phyloP scores from a whole-genome alignment of 345 rosid species.

The Diplotaxis tenuifolia region DNA sequence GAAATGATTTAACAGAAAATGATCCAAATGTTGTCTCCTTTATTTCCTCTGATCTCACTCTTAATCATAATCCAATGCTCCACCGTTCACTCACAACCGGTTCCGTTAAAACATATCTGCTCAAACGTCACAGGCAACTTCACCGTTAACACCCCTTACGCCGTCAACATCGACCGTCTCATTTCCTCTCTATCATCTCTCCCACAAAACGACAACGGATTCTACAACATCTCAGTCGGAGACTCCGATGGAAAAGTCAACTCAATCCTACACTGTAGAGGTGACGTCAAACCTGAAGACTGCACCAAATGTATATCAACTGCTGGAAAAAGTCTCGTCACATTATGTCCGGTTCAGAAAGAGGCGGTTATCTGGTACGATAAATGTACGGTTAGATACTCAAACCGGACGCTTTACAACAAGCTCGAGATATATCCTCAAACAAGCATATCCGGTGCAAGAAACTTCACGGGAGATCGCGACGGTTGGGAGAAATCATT shows the following conservation, averaged over 20 bases:
- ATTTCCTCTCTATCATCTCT: slow-evolving; percentile 36
- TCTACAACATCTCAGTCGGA: slow-evolving; percentile 34
- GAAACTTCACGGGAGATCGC: slow-evolving; percentile 31
- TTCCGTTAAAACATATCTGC: slow-evolving; percentile 29
- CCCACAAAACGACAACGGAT: slow-evolving; percentile 22
- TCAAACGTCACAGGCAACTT: slow-evolving; percentile 39
- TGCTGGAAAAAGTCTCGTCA: slow-evolving; percentile 22
- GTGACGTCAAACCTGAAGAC: slow-evolving; percentile 31
- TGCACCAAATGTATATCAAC: slow-evolving; percentile 42
- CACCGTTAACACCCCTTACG: slow-evolving; percentile 37
- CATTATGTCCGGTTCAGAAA: slow-evolving; percentile 39
- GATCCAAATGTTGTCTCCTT: slow-evolving; percentile 18
- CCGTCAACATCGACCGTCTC: slow-evolving; percentile 36
- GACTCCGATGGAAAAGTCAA: slow-evolving; percentile 35
- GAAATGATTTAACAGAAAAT: slow-evolving; percentile 9
- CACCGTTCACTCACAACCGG: slow-evolving; percentile 30
- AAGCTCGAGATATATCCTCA: slow-evolving; percentile 20
- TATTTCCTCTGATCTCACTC: slow-evolving; percentile 28
- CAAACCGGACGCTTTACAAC: slow-evolving; percentile 39
- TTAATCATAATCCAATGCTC: slow-evolving; percentile 24
- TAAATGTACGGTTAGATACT: slow-evolving; percentile 46
- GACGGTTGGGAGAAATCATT: slow-evolving; percentile 30
- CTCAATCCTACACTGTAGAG: slow-evolving; percentile 46
- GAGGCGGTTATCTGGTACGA: slow-evolving; percentile 43
- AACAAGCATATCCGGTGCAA: background rate